Evolutionary conservation across 768 basidiomycete genomes (phyloP).

Genomic region (Amanita molliuscula): DNA sequence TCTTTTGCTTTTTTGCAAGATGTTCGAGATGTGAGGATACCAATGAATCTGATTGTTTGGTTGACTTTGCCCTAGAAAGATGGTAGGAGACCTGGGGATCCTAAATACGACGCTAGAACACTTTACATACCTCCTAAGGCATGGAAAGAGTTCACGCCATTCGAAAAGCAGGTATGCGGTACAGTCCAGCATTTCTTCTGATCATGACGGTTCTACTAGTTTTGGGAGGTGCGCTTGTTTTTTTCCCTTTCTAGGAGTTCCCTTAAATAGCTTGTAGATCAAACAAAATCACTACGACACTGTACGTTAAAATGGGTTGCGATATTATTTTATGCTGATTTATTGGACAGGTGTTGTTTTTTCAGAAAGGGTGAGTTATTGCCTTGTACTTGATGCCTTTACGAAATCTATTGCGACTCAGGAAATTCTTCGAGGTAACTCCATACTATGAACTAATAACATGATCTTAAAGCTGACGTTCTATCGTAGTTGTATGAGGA

Average conservation of each 20-base stretch:
- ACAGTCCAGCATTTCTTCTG: background rate
- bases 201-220: constrained; percentile 27
- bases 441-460: background rate
- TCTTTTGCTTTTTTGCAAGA: constrained; percentile 69
- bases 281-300: constrained; percentile 98
- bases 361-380: constrained; percentile 81
- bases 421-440: constrained; percentile 71
- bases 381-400: background rate
- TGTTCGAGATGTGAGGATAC: constrained; percentile 50
- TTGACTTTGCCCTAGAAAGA: constrained; percentile 52
- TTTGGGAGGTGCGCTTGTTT: constrained; percentile 52
- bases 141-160: constrained; percentile 85
- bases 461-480: constrained; percentile 1
- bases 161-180: constrained; percentile 72
- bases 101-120: constrained; percentile 86
- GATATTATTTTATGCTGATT: constrained; percentile 9
- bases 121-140: constrained; percentile 66
- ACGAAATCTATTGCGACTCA: constrained; percentile 15
- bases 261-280: constrained; percentile 39
- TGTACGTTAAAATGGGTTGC: constrained; percentile 22
- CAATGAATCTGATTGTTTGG: background rate
- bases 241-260: background rate
- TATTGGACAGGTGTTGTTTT: constrained; percentile 67
- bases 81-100: constrained; percentile 62
- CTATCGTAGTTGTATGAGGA: constrained; percentile 74